Evolutionary conservation across 768 basidiomycete species (phyloP).

Genomic region (Tylopilus felleus): DNA sequence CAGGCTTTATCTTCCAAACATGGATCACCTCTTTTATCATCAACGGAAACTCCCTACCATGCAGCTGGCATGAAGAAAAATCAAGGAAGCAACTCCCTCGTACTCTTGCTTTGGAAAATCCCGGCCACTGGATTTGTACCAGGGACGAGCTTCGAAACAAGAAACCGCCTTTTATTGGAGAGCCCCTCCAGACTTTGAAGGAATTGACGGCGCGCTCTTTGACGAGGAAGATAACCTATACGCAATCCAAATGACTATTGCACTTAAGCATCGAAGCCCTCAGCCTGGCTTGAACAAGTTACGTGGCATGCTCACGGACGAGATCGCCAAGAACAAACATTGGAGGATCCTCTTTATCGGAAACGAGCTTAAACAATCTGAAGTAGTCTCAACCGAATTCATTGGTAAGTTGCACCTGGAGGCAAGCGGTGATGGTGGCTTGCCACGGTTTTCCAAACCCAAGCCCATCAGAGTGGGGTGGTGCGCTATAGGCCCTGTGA

Average conservation of each 20-base stretch:
- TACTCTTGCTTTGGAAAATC: neutral
- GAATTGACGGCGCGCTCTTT: neutral
- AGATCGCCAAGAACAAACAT: neutral
- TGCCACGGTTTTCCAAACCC: neutral
- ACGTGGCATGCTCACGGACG: neutral
- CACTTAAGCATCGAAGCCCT: neutral
- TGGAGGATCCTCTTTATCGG: constrained; percentile 4
- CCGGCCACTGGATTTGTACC: neutral
- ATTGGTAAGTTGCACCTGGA: neutral
- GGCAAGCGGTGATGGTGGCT: no score
- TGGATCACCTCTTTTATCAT: neutral
- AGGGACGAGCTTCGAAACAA: neutral
- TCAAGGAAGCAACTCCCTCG: neutral
- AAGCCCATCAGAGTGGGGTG: neutral
- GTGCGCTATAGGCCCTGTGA: neutral
- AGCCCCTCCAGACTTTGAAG: neutral
- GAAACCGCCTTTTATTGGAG: constrained; percentile 1
- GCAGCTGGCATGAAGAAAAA: neutral
- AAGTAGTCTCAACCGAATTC: neutral
- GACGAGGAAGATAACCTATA: neutral
- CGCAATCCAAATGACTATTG: constrained; percentile 1
- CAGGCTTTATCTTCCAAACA: constrained; percentile 2
- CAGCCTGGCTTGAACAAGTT: constrained; percentile 1
- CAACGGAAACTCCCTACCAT: neutral
- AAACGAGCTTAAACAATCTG: neutral